A percentile compares a stretch with the other conserved stretches of the same genome.
phyloP scores from a whole-genome alignment of 116 monocot genomes.

The Zostera marina region DNA sequence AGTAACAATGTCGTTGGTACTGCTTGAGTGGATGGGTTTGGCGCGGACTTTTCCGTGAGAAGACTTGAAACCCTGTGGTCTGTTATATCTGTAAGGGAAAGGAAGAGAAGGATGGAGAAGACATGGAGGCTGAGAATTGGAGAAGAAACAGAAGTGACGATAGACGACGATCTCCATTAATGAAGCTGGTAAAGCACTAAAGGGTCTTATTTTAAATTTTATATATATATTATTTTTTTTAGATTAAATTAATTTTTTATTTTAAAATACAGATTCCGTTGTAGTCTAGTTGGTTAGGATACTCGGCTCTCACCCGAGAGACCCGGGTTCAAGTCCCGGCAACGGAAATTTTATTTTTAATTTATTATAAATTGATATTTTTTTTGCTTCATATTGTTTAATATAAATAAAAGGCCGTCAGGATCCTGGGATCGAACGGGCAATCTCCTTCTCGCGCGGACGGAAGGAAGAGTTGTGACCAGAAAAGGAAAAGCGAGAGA shows the following conservation, averaged over 20 bases:
- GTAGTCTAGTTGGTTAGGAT: constrained; percentile 99
- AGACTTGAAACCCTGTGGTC: constrained; percentile 7
- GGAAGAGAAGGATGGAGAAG: not conserved
- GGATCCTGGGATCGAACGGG: no score
- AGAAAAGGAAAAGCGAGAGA: not conserved
- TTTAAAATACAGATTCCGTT: no score
- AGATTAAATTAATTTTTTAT: no score
- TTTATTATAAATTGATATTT: no score
- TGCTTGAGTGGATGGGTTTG: not conserved
- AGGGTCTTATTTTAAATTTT: no score
- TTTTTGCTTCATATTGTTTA: no score
- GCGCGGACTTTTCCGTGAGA: not conserved
- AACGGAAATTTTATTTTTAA: constrained; percentile 4
- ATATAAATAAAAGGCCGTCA: no score
- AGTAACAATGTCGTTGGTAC: not conserved
- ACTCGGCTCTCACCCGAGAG: constrained; percentile 99
- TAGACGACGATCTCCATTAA: not conserved
- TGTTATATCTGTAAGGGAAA: constrained; percentile 16
- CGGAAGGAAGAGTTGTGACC: not conserved
- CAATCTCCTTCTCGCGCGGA: not conserved
- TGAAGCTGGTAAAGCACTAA: no score
- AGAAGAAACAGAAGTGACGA: not conserved
- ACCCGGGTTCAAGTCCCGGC: constrained; percentile 93
- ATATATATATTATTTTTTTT: no score
- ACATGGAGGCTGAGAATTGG: not conserved